Conservation (phyloP, 768 basidiomycete genomes). For the Suillus hirtellus region DNA sequence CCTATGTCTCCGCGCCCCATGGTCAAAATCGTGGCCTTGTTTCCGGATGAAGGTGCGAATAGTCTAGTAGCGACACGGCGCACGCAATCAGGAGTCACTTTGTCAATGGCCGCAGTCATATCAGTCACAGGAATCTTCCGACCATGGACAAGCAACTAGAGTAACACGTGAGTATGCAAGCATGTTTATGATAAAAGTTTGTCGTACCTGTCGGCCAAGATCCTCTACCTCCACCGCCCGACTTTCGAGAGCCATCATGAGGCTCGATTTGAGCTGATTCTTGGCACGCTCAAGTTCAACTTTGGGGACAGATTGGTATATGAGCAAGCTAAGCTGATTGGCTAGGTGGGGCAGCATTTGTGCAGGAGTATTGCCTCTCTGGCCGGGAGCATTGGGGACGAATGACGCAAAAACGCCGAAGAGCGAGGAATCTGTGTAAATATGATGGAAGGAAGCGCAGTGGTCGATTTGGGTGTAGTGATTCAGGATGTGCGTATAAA, state of each 20-base stretch:
- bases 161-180: conserved; percentile 8
- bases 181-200: not conserved
- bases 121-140: conserved; percentile 86
- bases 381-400: conserved; percentile 58
- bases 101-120: conserved; percentile 87
- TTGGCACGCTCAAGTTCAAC: conserved; percentile 83
- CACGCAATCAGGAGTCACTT: conserved; percentile 68
- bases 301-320: conserved; percentile 65
- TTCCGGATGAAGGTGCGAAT: conserved; percentile 62
- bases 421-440: conserved; percentile 90
- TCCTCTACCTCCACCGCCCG: conserved; percentile 84
- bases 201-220: conserved; percentile 79
- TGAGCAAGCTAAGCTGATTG: conserved; percentile 81
- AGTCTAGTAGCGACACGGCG: conserved; percentile 74
- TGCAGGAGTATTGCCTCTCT: conserved; percentile 59
- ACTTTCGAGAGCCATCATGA: conserved; percentile 95
- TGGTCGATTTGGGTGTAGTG: conserved; percentile 92
- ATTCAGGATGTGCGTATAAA: conserved; percentile 96
- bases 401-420: conserved; percentile 92
- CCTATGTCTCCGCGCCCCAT: conserved; percentile 83
- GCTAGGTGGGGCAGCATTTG: conserved; percentile 83
- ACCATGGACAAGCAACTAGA: conserved; percentile 79
- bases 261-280: conserved; percentile 89
- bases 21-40: conserved; percentile 75
- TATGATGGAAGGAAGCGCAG: conserved; percentile 96